phyloP scores from a whole-genome alignment of 2,329 filamentous ascomycete genomes.

The Venturia pyrina region DNA sequence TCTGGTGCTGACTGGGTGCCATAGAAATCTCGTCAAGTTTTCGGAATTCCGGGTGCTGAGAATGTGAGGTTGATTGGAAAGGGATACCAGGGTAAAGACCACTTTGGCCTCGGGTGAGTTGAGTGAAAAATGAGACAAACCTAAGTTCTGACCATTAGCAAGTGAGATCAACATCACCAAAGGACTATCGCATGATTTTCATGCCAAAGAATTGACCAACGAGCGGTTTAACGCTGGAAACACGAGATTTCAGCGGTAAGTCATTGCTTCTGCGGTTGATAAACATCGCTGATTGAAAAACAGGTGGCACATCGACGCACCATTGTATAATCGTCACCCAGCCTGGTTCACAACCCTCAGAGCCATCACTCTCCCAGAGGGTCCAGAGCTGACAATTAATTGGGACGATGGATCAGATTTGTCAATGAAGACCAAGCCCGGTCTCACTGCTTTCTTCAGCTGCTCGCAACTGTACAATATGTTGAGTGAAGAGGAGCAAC shows the following conservation, averaged over 20 bases:
- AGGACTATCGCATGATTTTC: slow-evolving; percentile 28
- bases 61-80: slow-evolving; percentile 38
- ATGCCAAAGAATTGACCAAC: slow-evolving; percentile 31
- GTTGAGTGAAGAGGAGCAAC: slow-evolving; percentile 32
- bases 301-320: slow-evolving; percentile 40
- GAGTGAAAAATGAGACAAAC: slow-evolving; percentile 5
- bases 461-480: slow-evolving; percentile 33
- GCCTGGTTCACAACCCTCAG: slow-evolving; percentile 35
- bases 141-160: slow-evolving; percentile 11
- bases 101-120: slow-evolving; percentile 27
- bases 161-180: slow-evolving; percentile 22
- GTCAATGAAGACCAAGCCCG: slow-evolving; percentile 34
- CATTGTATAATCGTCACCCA: slow-evolving; percentile 32
- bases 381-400: slow-evolving; percentile 27
- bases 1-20: not conserved
- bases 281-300: slow-evolving; percentile 15
- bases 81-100: slow-evolving; percentile 34
- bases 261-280: not conserved
- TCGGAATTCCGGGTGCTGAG: slow-evolving; percentile 30
- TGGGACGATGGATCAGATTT: slow-evolving; percentile 36
- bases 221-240: slow-evolving; percentile 36
- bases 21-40: slow-evolving; percentile 1
- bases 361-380: slow-evolving; percentile 28
- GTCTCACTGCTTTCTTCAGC: slow-evolving; percentile 36
- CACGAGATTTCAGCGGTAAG: slow-evolving; percentile 29